Evolutionary conservation across 768 basidiomycete genomes (phyloP), one percentile per base, ranked within the genome.

Genomic region (button mushroom (Agaricus bisporus)): DNA sequence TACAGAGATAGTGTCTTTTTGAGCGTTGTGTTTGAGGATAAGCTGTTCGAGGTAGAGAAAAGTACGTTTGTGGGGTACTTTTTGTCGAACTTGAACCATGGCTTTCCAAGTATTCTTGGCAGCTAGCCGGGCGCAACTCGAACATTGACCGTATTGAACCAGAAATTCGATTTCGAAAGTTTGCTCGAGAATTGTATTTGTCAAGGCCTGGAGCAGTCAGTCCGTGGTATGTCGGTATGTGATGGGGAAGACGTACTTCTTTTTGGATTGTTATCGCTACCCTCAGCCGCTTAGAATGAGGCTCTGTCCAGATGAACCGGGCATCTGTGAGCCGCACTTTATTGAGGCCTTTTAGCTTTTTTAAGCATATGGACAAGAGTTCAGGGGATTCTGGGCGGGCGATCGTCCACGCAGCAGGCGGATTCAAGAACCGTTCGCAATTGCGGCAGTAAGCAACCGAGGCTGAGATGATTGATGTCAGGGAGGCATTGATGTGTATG

Each of bases 101-200:
- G 95, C 93, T 65, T 93, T 94, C 97, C 95, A 98, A 0, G 95
- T 98, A 66, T 98, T 98, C 73, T 98, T 99, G 2, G 97, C 97
- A 0, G 97, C 97, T 4, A 98, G 80, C 61, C 83, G 86, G 0
- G 95, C 77, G 64, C 97, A 99, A 59, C 94, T 91, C 0, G 92
- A 85, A 68, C 97, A 99, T 73, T 99, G 97, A 0, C 90, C 89
- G 60, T 95, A 82, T 61, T 95, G 91, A 1, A 98, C 91, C 52
- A 98, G 82, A 63, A 93, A 94, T 67, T 97, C 93, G 59, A 98
- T 83, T 68, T 98, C 94, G 61, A 98, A 99, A 0, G 94, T 84
- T 79, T 98, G 97, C 65, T 98, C 97, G 41, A 98, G 78, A 65
- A 99, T 89, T 0, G 97, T 99, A 39, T 88, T 87, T 1, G 92